Evolutionary conservation across 2,329 filamentous ascomycete genomes (phyloP), one percentile per base, ranked within the genome.

Genomic region (Fusarium lateritium): DNA sequence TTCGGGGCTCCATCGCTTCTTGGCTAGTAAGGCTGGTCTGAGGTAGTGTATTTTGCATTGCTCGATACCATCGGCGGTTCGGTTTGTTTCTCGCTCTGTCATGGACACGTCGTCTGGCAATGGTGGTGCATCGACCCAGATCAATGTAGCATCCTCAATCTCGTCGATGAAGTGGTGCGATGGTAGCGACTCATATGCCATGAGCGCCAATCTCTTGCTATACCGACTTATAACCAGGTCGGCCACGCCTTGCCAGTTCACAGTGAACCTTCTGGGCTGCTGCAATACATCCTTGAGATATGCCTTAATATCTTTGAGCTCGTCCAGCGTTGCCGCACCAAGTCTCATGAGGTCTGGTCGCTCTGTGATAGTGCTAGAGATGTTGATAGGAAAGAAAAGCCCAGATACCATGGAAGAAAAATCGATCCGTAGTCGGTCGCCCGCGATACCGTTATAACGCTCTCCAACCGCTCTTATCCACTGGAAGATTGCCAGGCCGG

Each of bases 211-310:
- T 24, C 88, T 82, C 33, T 85, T 80, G 6, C 85, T 84, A 71
- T 91, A 93, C 2, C 91, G 85, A 6, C 82, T 76, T 6, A 92
- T 82, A 6, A 94, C 80, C 82, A 91, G 84, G 70, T 94, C 92
- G 0, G 85, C 83, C 2, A 91, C 80, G 4, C 68, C 73, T 74
- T 94, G 92, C 92, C 92, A 94, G 71, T 92, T 80, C 26, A 87
- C 74, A 19, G 72, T 65, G 24, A 65, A 70, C 49, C 66, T 73
- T 28, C 71, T 26, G 14, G 78, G 76, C 13, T 78, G 68, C 31
- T 78, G 67, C 2, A 85, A 78, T 45, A 88, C 77, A 0, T 74
- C 57, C 4, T 78, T 78, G 2, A 91, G 75, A 21, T 88, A 84
- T 0, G 72, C 63, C 43, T 82, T 79, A 50, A 84, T 77, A 8